phyloP scores from a whole-genome alignment of 208 protist genomes.

The Entamoeba nuttalli region DNA sequence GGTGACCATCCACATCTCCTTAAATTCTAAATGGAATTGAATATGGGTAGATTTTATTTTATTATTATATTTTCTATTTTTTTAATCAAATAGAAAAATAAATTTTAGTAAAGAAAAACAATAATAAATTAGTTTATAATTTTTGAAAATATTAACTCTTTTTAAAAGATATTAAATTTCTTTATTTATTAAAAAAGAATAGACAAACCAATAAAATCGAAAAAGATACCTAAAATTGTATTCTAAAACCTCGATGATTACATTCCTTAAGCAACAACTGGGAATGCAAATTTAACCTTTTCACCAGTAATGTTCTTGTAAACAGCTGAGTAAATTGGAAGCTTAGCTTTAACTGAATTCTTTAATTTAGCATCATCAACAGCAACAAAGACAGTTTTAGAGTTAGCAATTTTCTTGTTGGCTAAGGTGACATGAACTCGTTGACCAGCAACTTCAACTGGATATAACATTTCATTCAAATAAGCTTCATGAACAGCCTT shows the following conservation, averaged over 20 bases:
- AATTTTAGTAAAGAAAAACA: too few species aligned
- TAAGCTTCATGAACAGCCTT: not conserved
- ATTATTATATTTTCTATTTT: too few species aligned
- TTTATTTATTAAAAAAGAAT: too few species aligned
- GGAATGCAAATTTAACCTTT: not conserved
- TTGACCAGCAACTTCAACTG: not conserved
- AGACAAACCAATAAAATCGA: too few species aligned
- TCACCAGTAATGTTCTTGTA: not conserved
- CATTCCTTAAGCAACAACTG: not conserved
- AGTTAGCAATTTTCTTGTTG: not conserved
- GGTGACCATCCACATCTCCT: constrained; percentile 55
- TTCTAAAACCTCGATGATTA: too few species aligned
- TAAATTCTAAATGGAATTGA: constrained; percentile 56
- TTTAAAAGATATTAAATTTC: too few species aligned
- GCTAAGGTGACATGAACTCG: not conserved
- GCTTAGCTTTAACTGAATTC: not conserved
- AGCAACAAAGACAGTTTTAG: not conserved
- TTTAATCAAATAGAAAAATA: too few species aligned
- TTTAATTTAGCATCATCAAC: not conserved
- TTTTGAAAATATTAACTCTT: too few species aligned
- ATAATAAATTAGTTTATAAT: too few species aligned
- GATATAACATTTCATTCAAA: not conserved
- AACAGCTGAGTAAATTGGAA: not conserved
- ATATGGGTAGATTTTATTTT: too few species aligned
- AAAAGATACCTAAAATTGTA: too few species aligned